These are phyloP conservation scores for Ochetophila trinervis DNA, from an alignment of 306 rosid genomes.

Conservation along the genomic window DNA sequence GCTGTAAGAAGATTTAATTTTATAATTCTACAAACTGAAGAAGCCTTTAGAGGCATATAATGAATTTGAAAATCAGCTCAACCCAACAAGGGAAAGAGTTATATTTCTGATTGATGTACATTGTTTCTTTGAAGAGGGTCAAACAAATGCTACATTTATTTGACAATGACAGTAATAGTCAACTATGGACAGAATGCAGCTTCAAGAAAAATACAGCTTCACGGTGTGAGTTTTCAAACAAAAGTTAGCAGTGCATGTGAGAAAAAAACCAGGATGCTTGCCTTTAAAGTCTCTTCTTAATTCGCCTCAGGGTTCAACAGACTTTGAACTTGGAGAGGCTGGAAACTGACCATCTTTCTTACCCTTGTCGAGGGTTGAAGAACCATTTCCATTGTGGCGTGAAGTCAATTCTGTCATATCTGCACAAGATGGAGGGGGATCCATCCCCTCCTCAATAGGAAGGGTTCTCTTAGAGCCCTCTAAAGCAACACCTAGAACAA, in stretches of 20 bases:
- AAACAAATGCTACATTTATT: constrained; percentile 1
- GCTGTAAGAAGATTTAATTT: neutral
- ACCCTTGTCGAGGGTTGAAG: constrained; percentile 40
- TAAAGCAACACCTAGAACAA: constrained; percentile 90
- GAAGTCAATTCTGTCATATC: constrained; percentile 63
- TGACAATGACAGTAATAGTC: neutral
- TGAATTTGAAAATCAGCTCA: neutral
- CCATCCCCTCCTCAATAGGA: constrained; percentile 67
- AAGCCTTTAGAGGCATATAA: neutral
- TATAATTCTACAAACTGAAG: neutral
- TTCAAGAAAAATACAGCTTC: constrained; percentile 24
- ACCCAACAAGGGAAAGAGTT: neutral
- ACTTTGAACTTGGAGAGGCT: constrained; percentile 35
- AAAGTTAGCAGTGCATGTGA: constrained; percentile 12
- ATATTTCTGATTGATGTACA: constrained; percentile 11
- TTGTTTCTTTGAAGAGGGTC: constrained; percentile 15
- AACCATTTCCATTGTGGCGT: constrained; percentile 47
- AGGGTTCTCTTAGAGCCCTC: constrained; percentile 94
- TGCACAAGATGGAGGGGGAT: constrained; percentile 28
- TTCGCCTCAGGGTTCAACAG: constrained; percentile 32
- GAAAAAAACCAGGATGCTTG: neutral
- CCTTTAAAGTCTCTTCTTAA: constrained; percentile 1
- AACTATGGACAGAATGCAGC: constrained; percentile 10
- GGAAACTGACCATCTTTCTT: constrained; percentile 49
- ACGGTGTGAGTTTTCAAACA: constrained; percentile 17